These are phyloP conservation scores for maize (Zea mays) DNA, from an alignment of 176 grass and related monocot species.

Conservation along the genomic window DNA sequence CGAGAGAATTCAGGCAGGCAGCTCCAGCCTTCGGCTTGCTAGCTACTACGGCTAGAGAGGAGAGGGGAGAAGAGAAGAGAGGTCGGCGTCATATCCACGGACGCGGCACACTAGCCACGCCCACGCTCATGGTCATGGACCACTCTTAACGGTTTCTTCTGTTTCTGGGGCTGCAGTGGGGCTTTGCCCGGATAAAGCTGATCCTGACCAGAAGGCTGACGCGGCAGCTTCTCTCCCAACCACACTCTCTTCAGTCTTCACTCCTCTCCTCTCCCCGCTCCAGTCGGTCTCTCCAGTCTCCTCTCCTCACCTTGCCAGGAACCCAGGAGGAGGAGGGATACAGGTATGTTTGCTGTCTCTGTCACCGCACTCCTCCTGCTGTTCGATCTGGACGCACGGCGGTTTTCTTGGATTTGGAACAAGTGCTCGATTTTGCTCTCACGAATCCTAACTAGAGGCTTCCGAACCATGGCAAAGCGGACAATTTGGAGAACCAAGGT, in stretches of 20 bases:
- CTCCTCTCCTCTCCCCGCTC: not conserved
- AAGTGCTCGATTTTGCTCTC: not conserved
- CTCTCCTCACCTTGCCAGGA: not conserved
- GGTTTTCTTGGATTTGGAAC: not conserved
- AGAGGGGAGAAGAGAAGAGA: not conserved
- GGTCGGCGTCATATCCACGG: not conserved
- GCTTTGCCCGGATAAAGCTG: not conserved
- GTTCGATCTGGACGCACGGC: not conserved
- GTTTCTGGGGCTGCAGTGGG: not conserved
- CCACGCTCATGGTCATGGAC: not conserved
- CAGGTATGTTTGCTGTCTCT: not conserved
- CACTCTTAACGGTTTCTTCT: not conserved
- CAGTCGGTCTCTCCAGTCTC: not conserved
- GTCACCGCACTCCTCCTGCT: not conserved
- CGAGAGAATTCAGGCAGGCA: not conserved
- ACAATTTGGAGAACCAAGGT: not conserved
- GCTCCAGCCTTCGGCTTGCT: not conserved
- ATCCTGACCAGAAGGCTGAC: not conserved
- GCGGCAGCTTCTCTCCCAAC: not conserved
- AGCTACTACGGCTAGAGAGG: not conserved
- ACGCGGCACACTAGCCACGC: not conserved
- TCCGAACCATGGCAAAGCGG: not conserved
- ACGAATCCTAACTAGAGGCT: not conserved
- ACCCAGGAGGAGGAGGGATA: not conserved
- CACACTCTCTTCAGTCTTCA: not conserved